Evolutionary conservation across 805 yeast species (phyloP).

Genomic region (Candida oleophila): DNA sequence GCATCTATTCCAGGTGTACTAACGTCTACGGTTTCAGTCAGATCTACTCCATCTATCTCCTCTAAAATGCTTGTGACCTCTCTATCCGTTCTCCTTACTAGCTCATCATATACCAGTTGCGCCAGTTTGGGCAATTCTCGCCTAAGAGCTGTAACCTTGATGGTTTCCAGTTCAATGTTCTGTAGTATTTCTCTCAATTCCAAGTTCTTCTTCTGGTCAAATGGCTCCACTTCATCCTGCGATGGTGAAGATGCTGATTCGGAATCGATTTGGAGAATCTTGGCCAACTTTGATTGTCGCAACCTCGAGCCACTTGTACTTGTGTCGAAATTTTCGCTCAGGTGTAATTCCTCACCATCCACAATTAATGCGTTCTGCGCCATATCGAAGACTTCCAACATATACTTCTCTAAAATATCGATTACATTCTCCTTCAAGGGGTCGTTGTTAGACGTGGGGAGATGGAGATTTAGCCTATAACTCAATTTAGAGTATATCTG

Average conservation of each 20-base stretch:
- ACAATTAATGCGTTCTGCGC: conserved; percentile 55
- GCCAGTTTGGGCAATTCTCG: conserved; percentile 49
- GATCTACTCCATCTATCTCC: conserved; percentile 14
- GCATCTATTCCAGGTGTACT: conserved; percentile 7
- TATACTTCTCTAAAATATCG: conserved; percentile 41
- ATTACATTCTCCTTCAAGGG: conserved; percentile 47
- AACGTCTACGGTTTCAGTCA: background rate
- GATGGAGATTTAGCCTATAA: conserved; percentile 46
- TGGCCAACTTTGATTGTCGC: conserved; percentile 13
- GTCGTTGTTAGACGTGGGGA: conserved; percentile 45
- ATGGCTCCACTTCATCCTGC: conserved; percentile 58
- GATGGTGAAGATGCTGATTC: conserved; percentile 9
- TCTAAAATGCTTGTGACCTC: conserved; percentile 26
- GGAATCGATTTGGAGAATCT: conserved; percentile 7
- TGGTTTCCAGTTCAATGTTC: conserved; percentile 62
- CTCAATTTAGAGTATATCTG: conserved; percentile 42
- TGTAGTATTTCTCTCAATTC: conserved; percentile 54
- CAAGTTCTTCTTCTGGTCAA: conserved; percentile 63
- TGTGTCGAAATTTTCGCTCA: background rate
- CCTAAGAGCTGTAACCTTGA: conserved; percentile 54
- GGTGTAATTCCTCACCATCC: conserved; percentile 47
- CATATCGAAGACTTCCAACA: conserved; percentile 56
- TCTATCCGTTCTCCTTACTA: conserved; percentile 29
- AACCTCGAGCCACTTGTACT: conserved; percentile 17
- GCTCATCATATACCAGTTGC: conserved; percentile 32